A percentile compares a stretch with the other conserved stretches of the same genome.
Evolutionary conservation across 352 stramenopile genomes (phyloP).

Genomic region (Globisporangium mamillatum): DNA sequence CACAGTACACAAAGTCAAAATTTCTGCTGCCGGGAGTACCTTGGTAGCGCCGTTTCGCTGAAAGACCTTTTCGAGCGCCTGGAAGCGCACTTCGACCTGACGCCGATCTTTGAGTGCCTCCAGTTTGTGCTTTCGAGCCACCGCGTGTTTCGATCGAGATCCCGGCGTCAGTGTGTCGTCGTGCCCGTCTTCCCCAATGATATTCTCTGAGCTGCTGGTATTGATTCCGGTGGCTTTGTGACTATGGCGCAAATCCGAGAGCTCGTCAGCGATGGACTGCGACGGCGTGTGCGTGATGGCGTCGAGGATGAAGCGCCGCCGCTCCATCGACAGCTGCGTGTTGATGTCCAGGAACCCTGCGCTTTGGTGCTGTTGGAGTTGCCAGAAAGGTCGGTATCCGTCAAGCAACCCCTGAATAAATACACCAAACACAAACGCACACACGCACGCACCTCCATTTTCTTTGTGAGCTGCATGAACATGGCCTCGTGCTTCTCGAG

Average conservation of each 20-base stretch:
- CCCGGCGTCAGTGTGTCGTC: neutral
- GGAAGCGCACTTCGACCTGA: constrained; percentile 56
- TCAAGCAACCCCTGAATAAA: neutral
- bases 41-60: constrained; percentile 39
- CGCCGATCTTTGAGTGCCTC: constrained; percentile 45
- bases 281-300: constrained; percentile 58
- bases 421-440: neutral
- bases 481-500: constrained; percentile 61
- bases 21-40: constrained; percentile 16
- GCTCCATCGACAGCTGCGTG: constrained; percentile 75
- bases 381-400: too few species aligned
- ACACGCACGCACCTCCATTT: constrained; percentile 54
- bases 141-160: constrained; percentile 24
- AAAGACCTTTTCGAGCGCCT: constrained; percentile 58
- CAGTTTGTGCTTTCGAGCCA: constrained; percentile 47
- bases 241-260: constrained; percentile 37
- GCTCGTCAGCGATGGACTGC: constrained; percentile 54
- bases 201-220: neutral
- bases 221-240: constrained; percentile 6
- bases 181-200: neutral
- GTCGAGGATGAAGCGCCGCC: constrained; percentile 65
- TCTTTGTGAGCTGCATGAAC: constrained; percentile 74
- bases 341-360: constrained; percentile 72
- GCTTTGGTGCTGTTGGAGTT: constrained; percentile 48
- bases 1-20: too few species aligned